Percentiles rank a stretch among this genome's conserved stretches.
phyloP scores from a whole-genome alignment of 495 filamentous ascomycete genomes.

The Amorphotheca resinae region DNA sequence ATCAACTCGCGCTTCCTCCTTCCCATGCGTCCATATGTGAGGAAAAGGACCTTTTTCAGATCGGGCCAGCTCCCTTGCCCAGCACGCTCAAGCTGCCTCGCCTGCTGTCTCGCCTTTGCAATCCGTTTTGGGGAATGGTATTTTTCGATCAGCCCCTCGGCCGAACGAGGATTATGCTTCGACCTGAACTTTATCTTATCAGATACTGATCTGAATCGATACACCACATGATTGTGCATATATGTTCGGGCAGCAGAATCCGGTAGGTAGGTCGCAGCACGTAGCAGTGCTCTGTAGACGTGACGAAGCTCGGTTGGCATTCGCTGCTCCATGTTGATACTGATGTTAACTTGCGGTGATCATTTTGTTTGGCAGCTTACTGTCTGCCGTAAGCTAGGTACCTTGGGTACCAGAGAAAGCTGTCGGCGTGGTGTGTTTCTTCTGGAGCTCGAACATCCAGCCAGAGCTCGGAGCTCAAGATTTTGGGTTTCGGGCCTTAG shows the following conservation, averaged over 20 bases:
- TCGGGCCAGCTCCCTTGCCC: slow-evolving; percentile 51
- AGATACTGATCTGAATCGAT: slow-evolving; percentile 35
- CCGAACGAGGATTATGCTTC: neutral
- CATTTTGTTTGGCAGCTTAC: neutral
- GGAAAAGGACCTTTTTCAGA: slow-evolving; percentile 49
- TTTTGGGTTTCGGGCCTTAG: no score
- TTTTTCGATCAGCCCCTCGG: neutral
- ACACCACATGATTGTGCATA: slow-evolving; percentile 42
- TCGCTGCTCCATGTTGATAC: neutral
- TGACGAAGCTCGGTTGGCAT: slow-evolving; percentile 36
- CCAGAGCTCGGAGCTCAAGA: no score
- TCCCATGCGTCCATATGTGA: slow-evolving; percentile 66
- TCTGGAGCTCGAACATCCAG: neutral
- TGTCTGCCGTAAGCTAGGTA: neutral
- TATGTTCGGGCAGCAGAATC: slow-evolving; percentile 52
- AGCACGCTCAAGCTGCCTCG: slow-evolving; percentile 39
- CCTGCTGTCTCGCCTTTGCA: slow-evolving; percentile 23
- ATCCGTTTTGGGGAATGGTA: slow-evolving; percentile 8
- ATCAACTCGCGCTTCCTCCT: slow-evolving; percentile 49
- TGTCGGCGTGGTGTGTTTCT: neutral
- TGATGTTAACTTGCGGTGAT: neutral
- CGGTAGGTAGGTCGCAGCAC: slow-evolving; percentile 77
- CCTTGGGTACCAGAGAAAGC: neutral
- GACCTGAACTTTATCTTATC: neutral
- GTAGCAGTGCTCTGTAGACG: slow-evolving; percentile 65